Evolutionary conservation across 768 basidiomycete genomes (phyloP).

Genomic region (Boletus reticulatus): DNA sequence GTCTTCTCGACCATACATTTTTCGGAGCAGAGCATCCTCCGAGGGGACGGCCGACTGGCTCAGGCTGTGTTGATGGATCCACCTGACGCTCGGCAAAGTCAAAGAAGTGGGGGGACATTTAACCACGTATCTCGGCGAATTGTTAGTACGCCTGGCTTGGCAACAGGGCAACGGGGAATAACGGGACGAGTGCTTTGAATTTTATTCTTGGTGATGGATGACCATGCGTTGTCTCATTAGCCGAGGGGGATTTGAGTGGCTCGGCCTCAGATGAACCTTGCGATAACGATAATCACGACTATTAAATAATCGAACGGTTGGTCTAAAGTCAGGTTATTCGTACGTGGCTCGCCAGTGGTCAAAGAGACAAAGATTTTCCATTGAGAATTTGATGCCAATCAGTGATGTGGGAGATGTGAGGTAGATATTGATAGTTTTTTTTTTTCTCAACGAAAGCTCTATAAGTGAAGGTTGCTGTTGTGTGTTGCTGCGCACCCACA

Average conservation of each 20-base stretch:
- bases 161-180: background rate
- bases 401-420: background rate
- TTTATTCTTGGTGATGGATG: background rate
- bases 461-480: background rate
- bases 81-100: conserved; percentile 13
- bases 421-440: background rate
- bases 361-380: background rate
- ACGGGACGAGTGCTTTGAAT: background rate
- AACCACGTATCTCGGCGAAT: background rate
- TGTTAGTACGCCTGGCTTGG: background rate
- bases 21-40: conserved; percentile 10
- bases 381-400: background rate
- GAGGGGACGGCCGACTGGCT: conserved; percentile 11
- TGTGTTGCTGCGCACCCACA: background rate
- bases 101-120: background rate
- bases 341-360: background rate
- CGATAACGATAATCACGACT: background rate
- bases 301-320: too few relatives aligned
- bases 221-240: background rate
- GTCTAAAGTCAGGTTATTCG: background rate
- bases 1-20: background rate
- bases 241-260: conserved; percentile 3
- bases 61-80: conserved; percentile 12
- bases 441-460: background rate
- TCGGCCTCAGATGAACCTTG: background rate